Base-by-base conservation (phyloP, 2,329 filamentous ascomycete genomes). In the Canariomyces notabilis region DNA sequence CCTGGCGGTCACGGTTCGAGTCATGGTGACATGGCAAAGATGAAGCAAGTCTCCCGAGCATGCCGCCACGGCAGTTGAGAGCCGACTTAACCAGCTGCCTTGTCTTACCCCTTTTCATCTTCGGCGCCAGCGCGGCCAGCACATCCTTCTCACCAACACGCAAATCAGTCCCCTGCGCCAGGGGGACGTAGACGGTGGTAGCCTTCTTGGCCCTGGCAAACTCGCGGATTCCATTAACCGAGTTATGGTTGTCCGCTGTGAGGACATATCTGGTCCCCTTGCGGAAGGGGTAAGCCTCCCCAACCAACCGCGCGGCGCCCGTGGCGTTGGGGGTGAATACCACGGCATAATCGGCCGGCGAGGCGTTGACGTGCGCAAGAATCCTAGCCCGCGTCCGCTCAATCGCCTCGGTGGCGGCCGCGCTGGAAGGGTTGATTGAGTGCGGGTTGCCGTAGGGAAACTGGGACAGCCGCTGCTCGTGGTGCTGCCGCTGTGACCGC, bases 191-290 rank as follows among this genome's bases (percentile, higher is more conserved):
- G 0, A 50, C 44, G 0, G 59, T 64, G 3, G 40, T 44, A 2
- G 61, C 55, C 1, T 57, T 51, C 11, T 43, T 52, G 0, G 54
- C 51, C 4, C 56, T 49, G 2, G 67, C 67, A 37, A 62, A 69
- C 46, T 67, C 61, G 2, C 68, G 59, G 18, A 71, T 44, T 1
- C 68, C 68, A 40, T 69, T 64, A 48, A 70, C 43, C 1, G 67
- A 69, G 58, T 71, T 71, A 50, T 71, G 68, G 54, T 71, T 70
- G 49, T 71, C 68, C 5, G 59, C 56, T 0, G 67, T 68, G 20
- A 70, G 49, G 6, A 71, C 61, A 0, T 68, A 56, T 1, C 56
- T 54, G 0, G 47, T 44, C 1, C 53, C 35, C 1, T 52, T 48
- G 3, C 41, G 18, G 44, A 67, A 71, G 5, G 57, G 61, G 47